Base-by-base conservation (phyloP, 768 basidiomycete species). In the Psilocybe cyanescens region DNA sequence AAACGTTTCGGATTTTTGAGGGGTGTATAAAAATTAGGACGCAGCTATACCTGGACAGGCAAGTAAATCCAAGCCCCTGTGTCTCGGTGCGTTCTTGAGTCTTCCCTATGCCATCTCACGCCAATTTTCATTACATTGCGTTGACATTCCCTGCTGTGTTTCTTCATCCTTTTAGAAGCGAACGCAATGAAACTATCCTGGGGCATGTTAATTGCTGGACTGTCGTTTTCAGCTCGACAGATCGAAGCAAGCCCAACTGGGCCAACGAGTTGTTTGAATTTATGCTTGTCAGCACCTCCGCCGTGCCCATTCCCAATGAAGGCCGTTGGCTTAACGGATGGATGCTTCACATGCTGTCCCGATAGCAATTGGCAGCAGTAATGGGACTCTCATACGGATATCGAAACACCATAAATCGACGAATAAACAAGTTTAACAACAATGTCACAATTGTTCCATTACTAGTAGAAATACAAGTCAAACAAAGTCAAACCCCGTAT, bases 131-230 rank as follows among this genome's bases (percentile, higher is more conserved):
- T 24, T 24, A 24, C 24, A 5, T 19, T 19, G 45, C 45, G 6
- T 16, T 16, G 45, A 19, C 45, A 46, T 46, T 46, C 24, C 19
- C 1, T 47, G 14, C 46, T 24, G 5, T 49, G 3, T 14, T 31
- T 3, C 41, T 14, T 11, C n/a, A 16, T 44, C 14, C 14, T 44
- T 44, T 44, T 44, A 12, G 14, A 44, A 12, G 8, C 37, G 28
- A 49, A 17, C 30, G 33, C 31, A 53, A 53, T 53, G 51, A 53
- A 53, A 17, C 50, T 53, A 53, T 53, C 30, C 33, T 51, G 17
- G 51, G 51, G 9, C 28, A 17, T 19, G 12, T 16, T 53, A 5
- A 19, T 37, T n/a, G 33, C 33, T 17, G 51, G n/a, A 37, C 33
- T 53, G 33, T 53, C 51, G 51, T 35, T 37, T 24, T 35, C 6